These are phyloP conservation scores for Grosmannia penicillata DNA, from an alignment of 2,329 filamentous ascomycete species.

Conservation along the genomic window DNA sequence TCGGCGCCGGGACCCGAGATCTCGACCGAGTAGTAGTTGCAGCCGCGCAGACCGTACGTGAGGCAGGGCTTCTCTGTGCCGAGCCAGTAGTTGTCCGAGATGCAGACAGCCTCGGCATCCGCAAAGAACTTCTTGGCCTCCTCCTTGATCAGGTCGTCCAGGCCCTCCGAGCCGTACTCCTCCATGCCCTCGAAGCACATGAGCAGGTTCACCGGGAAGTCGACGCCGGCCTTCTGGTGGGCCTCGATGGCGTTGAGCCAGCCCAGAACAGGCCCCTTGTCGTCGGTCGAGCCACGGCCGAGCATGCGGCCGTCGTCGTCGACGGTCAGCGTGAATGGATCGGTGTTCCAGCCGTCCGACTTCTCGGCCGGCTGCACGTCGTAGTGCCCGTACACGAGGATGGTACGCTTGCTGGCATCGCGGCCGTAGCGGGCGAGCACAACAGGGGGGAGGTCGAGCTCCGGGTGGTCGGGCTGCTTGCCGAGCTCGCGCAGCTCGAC, in stretches of 20 bases:
- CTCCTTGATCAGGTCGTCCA: constrained; percentile 84
- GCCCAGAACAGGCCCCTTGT: constrained; percentile 93
- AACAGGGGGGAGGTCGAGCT: constrained; percentile 83
- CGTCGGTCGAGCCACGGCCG: constrained; percentile 87
- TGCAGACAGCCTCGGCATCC: constrained; percentile 90
- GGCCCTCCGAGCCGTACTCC: constrained; percentile 91
- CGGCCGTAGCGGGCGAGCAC: constrained; percentile 84
- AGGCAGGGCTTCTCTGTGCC: constrained; percentile 97
- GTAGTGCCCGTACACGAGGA: constrained; percentile 96
- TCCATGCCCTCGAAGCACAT: constrained; percentile 99
- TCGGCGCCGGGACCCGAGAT: constrained; percentile 85
- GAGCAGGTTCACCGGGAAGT: constrained; percentile 92
- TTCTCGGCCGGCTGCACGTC: constrained; percentile 92
- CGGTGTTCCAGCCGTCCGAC: constrained; percentile 89
- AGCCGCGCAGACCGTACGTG: constrained; percentile 91
- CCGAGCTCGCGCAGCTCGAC: constrained; percentile 80
- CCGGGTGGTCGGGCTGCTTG: constrained; percentile 81
- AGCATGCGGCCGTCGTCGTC: constrained; percentile 92
- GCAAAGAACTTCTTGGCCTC: constrained; percentile 93
- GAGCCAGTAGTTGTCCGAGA: constrained; percentile 99
- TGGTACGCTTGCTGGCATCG: constrained; percentile 84
- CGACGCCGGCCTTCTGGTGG: constrained; percentile 85
- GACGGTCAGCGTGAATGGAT: constrained; percentile 79
- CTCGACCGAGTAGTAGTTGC: constrained; percentile 94
- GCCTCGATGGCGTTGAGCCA: constrained; percentile 98